Evolutionary conservation across 2,329 filamentous ascomycete genomes (phyloP).

Genomic region (Aspergillus viridinutans): DNA sequence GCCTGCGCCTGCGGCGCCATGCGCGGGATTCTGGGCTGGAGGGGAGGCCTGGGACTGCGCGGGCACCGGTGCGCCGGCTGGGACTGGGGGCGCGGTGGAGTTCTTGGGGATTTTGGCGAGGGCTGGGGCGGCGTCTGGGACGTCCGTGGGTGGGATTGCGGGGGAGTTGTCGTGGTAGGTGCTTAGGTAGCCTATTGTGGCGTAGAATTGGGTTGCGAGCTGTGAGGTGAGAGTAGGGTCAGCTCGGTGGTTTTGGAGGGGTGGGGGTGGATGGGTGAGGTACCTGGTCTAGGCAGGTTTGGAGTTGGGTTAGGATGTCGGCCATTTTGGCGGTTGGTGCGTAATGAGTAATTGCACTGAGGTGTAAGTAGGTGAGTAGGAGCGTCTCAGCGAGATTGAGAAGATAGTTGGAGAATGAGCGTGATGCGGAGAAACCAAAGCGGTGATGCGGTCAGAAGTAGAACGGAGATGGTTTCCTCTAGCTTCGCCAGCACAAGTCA

Average conservation of each 20-base stretch:
- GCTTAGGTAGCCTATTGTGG: slow-evolving; percentile 46
- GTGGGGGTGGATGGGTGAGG: background rate
- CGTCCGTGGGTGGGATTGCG: slow-evolving; percentile 29
- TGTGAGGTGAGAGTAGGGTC: slow-evolving; percentile 15
- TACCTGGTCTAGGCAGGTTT: slow-evolving; percentile 49
- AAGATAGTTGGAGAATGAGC: background rate
- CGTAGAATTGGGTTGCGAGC: slow-evolving; percentile 50
- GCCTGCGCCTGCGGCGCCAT: slow-evolving; percentile 10
- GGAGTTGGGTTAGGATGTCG: slow-evolving; percentile 48
- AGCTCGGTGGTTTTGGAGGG: background rate
- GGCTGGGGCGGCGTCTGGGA: slow-evolving; percentile 31
- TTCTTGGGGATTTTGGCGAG: slow-evolving; percentile 42
- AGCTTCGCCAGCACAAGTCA: background rate
- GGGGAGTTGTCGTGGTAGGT: slow-evolving; percentile 44
- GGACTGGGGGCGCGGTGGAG: slow-evolving; percentile 31
- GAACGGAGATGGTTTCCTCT: background rate
- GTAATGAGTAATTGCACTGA: background rate
- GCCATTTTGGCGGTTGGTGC: slow-evolving; percentile 29
- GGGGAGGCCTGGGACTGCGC: slow-evolving; percentile 14
- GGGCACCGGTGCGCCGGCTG: slow-evolving; percentile 22
- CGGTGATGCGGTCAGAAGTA: background rate
- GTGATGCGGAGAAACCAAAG: background rate
- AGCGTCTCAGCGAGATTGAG: background rate
- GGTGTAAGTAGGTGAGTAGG: background rate
- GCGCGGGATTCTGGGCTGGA: slow-evolving; percentile 14